Base-by-base conservation (phyloP, 257 asterid species). In the Capsicum pubescens region DNA sequence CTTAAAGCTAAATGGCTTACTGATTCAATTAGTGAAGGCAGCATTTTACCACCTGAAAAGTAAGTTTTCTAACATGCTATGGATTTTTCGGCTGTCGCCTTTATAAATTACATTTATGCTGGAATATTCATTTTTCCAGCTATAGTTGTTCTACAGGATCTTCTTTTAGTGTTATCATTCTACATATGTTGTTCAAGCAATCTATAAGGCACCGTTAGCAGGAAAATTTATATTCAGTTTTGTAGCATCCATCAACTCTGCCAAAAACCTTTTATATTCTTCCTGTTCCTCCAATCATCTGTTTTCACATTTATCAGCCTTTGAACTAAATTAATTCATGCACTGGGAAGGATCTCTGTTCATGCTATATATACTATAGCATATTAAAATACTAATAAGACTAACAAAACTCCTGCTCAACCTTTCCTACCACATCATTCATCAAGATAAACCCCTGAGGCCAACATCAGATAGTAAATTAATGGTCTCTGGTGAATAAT, bases 1-100 rank as follows among this genome's bases (percentile, higher is more conserved):
- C 92, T 94, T 70, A 89, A 89, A 87, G 91, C 89, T 71, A 86
- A 89, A 77, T 94, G 98, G 98, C 94, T 94, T 82, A 86, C 89
- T 76, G 98, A 93, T 85, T 94, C 97, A 71, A 89, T 94, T 84
- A 89, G 89, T 21, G 92, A 92, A 21, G 93, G 93, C 59, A 70
- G 85, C 80, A 85, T 89, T 89, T 88, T 94, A 92, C 93, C 95
- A 72, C 90, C 93, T 32, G 87, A 90, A 82, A 86, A 79, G 98
- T 93, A 89, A 83, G 93, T 79, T 85, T 58, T 61, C 61, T 79
- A 48, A 71, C 79, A 60, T 82, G 79, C 90, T 52, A 74, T 12
- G 80, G 21, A 74, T 46, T 71, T 21, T n/a, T 46, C 80, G 21
- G 61, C 61, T 21, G 7, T 74, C 46, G 12, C 44, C 61, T 50